phyloP scores from a whole-genome alignment of 192 early-diverging fungal species.

The Coemansia sp. region DNA sequence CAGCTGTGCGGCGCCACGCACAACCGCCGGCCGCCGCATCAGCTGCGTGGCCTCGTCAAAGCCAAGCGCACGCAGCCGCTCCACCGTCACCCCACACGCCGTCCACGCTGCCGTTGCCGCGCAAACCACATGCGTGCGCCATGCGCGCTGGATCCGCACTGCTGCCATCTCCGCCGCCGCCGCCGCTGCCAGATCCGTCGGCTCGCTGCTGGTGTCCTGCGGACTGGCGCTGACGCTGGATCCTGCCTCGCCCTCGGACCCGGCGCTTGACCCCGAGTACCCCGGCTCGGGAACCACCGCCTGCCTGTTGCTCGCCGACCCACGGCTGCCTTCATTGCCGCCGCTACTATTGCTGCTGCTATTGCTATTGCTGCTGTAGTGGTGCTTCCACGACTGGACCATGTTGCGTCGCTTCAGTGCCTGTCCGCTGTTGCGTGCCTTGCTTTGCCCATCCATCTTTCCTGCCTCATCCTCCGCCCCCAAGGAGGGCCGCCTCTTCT shows the following conservation, averaged over 20 bases:
- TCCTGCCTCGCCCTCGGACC: neutral
- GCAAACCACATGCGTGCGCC: slow-evolving; percentile 14
- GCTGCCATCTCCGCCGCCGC: slow-evolving; percentile 16
- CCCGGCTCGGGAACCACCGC: neutral
- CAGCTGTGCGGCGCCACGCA: slow-evolving; percentile 20
- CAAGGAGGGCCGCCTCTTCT: slow-evolving; percentile 3
- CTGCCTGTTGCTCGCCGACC: neutral
- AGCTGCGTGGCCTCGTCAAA: slow-evolving; percentile 39
- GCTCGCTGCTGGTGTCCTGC: neutral
- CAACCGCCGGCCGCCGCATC: slow-evolving; percentile 19
- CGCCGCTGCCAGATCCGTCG: slow-evolving; percentile 1
- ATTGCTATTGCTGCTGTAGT: neutral
- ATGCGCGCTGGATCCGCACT: slow-evolving; percentile 32
- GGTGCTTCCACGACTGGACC: neutral
- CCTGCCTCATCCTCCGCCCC: neutral
- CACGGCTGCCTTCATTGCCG: too few relatives aligned
- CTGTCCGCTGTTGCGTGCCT: neutral
- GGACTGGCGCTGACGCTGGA: neutral
- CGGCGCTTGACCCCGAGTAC: neutral
- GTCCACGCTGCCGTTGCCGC: slow-evolving; percentile 21
- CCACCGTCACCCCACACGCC: slow-evolving; percentile 18
- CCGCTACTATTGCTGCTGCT: neutral
- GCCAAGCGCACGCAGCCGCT: slow-evolving; percentile 14
- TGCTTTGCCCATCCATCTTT: neutral
- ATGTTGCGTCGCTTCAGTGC: slow-evolving; percentile 3